Percentiles rank a stretch among this genome's conserved stretches.
Evolutionary conservation across 176 grass and related monocot species (phyloP).

Genomic region (Themeda triandra): DNA sequence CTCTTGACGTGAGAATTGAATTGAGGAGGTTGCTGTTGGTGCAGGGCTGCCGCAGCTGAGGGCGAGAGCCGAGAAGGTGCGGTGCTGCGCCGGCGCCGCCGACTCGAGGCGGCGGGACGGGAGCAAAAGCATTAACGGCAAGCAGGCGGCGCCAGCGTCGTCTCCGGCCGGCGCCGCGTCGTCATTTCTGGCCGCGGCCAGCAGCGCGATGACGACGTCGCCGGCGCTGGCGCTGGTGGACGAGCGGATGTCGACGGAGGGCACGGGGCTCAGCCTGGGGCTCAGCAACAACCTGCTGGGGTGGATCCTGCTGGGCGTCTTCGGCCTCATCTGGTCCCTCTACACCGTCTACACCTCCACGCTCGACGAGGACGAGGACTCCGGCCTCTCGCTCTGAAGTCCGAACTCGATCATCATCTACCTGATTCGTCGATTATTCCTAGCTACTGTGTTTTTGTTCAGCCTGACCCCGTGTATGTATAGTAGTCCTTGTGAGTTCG

Average conservation of each 20-base stretch:
- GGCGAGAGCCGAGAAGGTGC: constrained; percentile 35
- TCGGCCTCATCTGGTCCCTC: constrained; percentile 93
- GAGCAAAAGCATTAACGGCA: background rate
- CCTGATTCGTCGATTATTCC: background rate
- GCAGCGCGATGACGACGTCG: constrained; percentile 18
- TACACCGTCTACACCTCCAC: constrained; percentile 90
- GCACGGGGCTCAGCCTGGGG: constrained; percentile 82
- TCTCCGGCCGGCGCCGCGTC: background rate
- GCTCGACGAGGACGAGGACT: constrained; percentile 94
- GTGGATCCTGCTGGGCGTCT: constrained; percentile 83
- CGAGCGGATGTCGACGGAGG: constrained; percentile 90
- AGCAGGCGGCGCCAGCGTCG: background rate
- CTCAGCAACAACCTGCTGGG: constrained; percentile 92
- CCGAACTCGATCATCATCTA: background rate
- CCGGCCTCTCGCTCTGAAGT: constrained; percentile 81
- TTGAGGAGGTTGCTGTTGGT: background rate
- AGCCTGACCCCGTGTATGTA: background rate
- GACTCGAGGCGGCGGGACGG: constrained; percentile 29
- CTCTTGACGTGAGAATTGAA: background rate
- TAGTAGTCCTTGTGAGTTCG: background rate
- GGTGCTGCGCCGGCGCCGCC: constrained; percentile 43
- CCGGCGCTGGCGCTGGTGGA: constrained; percentile 90
- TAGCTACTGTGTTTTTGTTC: background rate
- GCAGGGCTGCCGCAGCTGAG: constrained; percentile 59
- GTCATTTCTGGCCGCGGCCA: constrained; percentile 39